A percentile compares a stretch with the other conserved stretches of the same genome.
Evolutionary conservation across 202 grass and related monocot species (phyloP).

Genomic region (Hordeum pubiflorum): DNA sequence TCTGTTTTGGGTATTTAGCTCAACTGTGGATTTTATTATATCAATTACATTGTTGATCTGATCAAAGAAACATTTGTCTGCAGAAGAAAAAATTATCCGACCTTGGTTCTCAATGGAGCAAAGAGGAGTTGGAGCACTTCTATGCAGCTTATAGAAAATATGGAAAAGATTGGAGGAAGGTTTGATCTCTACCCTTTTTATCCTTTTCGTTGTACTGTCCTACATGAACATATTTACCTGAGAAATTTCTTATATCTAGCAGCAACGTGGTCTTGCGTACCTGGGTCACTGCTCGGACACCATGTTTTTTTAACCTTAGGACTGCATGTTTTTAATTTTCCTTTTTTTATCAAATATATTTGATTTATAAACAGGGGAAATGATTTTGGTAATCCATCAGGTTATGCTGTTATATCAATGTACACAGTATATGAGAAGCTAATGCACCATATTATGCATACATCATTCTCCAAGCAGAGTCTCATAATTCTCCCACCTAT

Average conservation of each 20-base stretch:
- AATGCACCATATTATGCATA: background rate
- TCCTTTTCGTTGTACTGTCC: background rate
- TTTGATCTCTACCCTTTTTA: slow-evolving; percentile 25
- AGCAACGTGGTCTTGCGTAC: background rate
- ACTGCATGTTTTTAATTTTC: background rate
- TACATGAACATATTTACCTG: background rate
- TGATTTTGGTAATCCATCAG: background rate
- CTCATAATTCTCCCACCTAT: background rate
- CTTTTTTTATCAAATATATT: background rate
- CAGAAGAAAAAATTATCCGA: slow-evolving; percentile 93
- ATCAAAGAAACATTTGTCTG: slow-evolving; percentile 30
- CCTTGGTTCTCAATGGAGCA: slow-evolving; percentile 85
- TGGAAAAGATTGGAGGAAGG: slow-evolving; percentile 98
- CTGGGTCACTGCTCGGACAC: background rate
- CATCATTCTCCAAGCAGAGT: background rate
- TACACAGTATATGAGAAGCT: background rate
- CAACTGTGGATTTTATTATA: background rate
- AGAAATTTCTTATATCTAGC: background rate
- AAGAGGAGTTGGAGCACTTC: slow-evolving; percentile 86
- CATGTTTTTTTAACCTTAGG: background rate
- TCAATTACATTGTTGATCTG: background rate
- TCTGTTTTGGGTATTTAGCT: slow-evolving; percentile 2
- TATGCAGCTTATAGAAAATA: slow-evolving; percentile 86
- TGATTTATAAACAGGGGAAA: background rate
- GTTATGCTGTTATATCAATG: background rate